Evolutionary conservation across 495 filamentous ascomycete species (phyloP).

Genomic region (Lasiosphaeria miniovina): DNA sequence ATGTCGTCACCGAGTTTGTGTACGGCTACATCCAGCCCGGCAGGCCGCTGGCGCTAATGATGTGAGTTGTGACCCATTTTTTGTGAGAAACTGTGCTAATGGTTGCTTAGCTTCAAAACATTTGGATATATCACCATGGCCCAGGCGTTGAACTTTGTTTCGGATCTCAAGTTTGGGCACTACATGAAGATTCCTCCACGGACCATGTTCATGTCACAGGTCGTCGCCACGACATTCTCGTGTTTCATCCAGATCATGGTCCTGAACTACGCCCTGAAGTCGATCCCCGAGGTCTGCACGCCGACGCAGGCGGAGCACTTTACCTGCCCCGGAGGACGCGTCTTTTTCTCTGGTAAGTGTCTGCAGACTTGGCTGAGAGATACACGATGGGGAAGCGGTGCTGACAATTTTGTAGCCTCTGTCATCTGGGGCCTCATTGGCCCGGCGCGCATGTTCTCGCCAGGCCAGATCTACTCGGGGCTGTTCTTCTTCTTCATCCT

Average conservation of each 20-base stretch:
- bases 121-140: constrained; percentile 70
- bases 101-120: constrained; percentile 58
- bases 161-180: constrained; percentile 59
- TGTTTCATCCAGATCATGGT: constrained; percentile 65
- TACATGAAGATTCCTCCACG: constrained; percentile 71
- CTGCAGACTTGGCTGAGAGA: background rate
- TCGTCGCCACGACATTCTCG: constrained; percentile 62
- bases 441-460: constrained; percentile 64
- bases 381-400: background rate
- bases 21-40: constrained; percentile 70
- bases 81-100: background rate
- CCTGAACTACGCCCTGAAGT: constrained; percentile 62
- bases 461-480: constrained; percentile 62
- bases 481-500: constrained; percentile 63
- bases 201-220: constrained; percentile 66
- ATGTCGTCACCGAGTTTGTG: constrained; percentile 69
- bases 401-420: constrained; percentile 38
- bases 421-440: constrained; percentile 71
- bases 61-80: constrained; percentile 32
- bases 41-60: constrained; percentile 63
- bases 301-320: constrained; percentile 60
- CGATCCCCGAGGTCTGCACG: constrained; percentile 60
- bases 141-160: constrained; percentile 53
- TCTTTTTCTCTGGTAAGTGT: constrained; percentile 59
- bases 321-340: constrained; percentile 63